Base-by-base conservation (phyloP, 257 asterid species). In the Scutellaria galericulata region DNA sequence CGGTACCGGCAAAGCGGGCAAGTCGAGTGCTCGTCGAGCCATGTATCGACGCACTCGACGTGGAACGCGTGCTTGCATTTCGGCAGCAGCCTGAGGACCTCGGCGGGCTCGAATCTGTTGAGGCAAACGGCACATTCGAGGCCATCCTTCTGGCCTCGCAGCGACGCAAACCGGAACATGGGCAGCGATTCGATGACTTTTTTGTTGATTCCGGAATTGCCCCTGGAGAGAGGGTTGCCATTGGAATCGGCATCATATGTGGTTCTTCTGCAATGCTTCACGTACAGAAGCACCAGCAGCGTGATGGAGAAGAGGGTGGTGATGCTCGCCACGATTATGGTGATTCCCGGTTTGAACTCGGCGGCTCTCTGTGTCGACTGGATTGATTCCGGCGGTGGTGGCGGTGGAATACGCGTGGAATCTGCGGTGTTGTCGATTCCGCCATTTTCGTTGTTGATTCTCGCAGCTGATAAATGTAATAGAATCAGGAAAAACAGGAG, bases 1-100 rank as follows among this genome's bases (percentile, higher is more conserved):
- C 87, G 82, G 77, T 83, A 79, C 8, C 97, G 89, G 70, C 98
- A 92, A 0, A 92, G 88, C 24, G 98, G 96, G 65, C 98, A 92
- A 0, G 97, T 88, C 52, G 96, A 86, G 67, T 92, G 96, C 58
- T 78, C 82, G 9, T 89, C 91, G 3, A 92, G 91, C 97, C 97
- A 92, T 37, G 88, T 86, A 65, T 92, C 96, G 6, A 90, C 86
- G 54, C 96, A 92, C 44, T 85, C 97, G 0, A 88, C 89, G 80
- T 92, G 98, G 52, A 92, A 92, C 0, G 92, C 96, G 75, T 92
- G 97, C 35, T 77, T 85, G 75, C 96, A 90, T 66, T 88, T 90
- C 0, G 96, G 96, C 37, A 90, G 51, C 9, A 90, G 71, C 51
- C 89, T 65, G 0, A 88, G 87, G 5, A 85, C 80, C 54, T 90